Conservation (phyloP, 257 asterid species). For the Avicennia marina region DNA sequence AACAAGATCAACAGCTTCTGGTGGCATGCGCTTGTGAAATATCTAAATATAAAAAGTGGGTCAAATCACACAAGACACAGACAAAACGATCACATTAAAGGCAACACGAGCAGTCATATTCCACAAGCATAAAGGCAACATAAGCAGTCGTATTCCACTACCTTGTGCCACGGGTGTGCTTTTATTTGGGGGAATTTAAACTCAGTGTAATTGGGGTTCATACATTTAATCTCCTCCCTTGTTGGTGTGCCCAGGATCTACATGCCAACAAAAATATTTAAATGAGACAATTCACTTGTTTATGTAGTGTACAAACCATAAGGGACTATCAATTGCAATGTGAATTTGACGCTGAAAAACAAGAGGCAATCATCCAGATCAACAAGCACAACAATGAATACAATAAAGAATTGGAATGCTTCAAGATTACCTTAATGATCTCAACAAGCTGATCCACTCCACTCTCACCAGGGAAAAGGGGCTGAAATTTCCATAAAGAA, state of each 20-base stretch:
- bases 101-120: no score
- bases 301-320: no score
- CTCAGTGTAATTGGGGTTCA: slow-evolving; percentile 79
- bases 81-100: background rate
- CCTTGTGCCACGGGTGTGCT: slow-evolving; percentile 90
- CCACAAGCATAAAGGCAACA: no score
- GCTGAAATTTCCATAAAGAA: slow-evolving; percentile 33
- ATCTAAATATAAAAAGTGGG: slow-evolving; percentile 29
- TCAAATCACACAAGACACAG: background rate
- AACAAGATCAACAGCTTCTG: slow-evolving; percentile 72
- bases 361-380: no score
- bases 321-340: no score
- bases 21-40: slow-evolving; percentile 69
- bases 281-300: no score
- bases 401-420: no score
- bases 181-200: slow-evolving; percentile 70
- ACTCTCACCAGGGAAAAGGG: slow-evolving; percentile 59
- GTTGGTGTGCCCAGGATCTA: slow-evolving; percentile 80
- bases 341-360: no score
- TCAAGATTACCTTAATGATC: slow-evolving; percentile 45
- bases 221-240: slow-evolving; percentile 77
- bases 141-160: slow-evolving; percentile 17
- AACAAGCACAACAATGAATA: no score
- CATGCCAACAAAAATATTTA: slow-evolving; percentile 8
- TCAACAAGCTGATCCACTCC: slow-evolving; percentile 62